phyloP scores from a whole-genome alignment of 441 rosid genomes.

The Corymbia citriodora region DNA sequence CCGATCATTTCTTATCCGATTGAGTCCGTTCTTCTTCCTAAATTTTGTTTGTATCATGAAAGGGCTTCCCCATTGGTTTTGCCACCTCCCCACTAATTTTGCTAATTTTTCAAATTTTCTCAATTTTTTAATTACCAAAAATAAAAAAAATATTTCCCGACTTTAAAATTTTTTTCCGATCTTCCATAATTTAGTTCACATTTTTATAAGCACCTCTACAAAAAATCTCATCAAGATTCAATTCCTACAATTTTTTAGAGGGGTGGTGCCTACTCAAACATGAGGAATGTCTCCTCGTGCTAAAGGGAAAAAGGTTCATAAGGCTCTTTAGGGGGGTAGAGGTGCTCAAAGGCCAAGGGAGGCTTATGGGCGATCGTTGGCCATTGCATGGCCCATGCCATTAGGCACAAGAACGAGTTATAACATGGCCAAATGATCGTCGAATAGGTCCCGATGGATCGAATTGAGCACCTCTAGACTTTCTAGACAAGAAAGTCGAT shows the following conservation, averaged over 20 bases:
- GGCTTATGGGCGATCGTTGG: too few species aligned
- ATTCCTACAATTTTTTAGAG: too few species aligned
- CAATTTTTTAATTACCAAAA: too few species aligned
- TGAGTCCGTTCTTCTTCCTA: neutral
- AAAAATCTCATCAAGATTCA: neutral
- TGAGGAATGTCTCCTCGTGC: neutral
- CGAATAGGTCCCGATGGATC: fast-evolving
- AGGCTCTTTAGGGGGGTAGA: neutral
- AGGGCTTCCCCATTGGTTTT: neutral
- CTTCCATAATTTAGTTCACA: neutral
- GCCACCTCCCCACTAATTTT: neutral
- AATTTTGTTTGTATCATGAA: too few species aligned
- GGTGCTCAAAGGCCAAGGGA: fast-evolving
- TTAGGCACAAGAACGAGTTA: neutral
- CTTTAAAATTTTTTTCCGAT: too few species aligned
- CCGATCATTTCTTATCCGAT: neutral
- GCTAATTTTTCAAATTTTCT: too few species aligned
- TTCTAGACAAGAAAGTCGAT: neutral
- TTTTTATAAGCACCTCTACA: neutral
- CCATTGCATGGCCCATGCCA: too few species aligned
- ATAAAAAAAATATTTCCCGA: neutral
- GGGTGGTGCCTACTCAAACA: neutral
- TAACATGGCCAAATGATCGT: neutral
- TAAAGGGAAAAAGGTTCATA: neutral
- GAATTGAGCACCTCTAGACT: neutral